Conservation (phyloP, 768 basidiomycete species). For the Termitomyces sp. region DNA sequence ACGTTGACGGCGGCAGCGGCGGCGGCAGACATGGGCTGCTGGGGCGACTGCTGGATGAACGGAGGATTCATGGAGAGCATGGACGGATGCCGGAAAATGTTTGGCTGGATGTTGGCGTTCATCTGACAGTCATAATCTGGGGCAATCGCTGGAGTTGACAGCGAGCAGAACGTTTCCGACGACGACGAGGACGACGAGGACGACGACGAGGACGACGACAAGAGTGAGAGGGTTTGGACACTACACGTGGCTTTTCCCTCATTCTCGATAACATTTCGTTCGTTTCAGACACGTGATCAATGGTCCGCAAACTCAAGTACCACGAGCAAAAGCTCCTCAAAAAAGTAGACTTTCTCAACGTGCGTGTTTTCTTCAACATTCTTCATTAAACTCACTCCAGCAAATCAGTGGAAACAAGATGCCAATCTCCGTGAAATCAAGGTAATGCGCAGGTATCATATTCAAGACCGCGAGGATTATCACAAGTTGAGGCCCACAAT, state of each 20-base stretch:
- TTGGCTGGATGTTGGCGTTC: constrained; percentile 41
- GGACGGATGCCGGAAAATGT: constrained; percentile 15
- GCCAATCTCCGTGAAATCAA: constrained; percentile 84
- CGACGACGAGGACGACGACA: not conserved
- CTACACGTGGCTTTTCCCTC: not conserved
- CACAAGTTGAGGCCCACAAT: too few species aligned
- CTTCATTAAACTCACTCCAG: too few species aligned
- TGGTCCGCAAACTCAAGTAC: constrained; percentile 63
- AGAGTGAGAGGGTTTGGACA: constrained; percentile 5
- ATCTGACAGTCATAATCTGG: too few species aligned
- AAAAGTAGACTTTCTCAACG: constrained; percentile 96
- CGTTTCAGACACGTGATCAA: too few species aligned
- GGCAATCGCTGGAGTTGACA: too few species aligned
- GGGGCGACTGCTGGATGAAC: constrained; percentile 32
- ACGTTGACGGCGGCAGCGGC: constrained; percentile 16
- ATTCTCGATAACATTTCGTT: too few species aligned
- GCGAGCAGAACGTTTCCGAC: not conserved
- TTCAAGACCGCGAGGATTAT: constrained; percentile 92
- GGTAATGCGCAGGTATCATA: constrained; percentile 92
- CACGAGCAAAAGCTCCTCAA: constrained; percentile 95
- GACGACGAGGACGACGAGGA: not conserved
- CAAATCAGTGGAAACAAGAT: constrained; percentile 90
- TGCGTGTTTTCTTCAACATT: constrained; percentile 26
- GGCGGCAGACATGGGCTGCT: constrained; percentile 17
- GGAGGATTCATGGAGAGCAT: constrained; percentile 30